Evolutionary conservation across 163 green algal genomes (phyloP).

Genomic region (Chloromonas sp.): DNA sequence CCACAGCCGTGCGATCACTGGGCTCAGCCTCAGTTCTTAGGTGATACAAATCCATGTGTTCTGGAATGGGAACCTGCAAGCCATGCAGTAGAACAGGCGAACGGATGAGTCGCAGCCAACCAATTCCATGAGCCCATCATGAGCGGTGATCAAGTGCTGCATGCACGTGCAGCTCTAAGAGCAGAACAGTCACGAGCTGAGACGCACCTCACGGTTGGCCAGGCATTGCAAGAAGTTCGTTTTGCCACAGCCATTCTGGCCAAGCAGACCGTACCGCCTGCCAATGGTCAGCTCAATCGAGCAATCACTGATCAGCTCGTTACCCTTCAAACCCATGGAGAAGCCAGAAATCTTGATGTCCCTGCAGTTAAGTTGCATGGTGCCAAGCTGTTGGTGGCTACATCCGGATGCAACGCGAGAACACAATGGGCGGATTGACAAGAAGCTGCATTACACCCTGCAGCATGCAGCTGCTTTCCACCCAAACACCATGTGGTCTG

Average conservation of each 20-base stretch:
- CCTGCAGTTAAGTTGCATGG: neutral
- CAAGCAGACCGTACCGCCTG: conserved; percentile 70
- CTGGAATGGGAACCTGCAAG: conserved; percentile 55
- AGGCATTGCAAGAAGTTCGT: conserved; percentile 63
- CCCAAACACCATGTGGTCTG: neutral
- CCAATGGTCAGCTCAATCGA: conserved; percentile 70
- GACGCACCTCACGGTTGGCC: conserved; percentile 42
- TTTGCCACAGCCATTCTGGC: conserved; percentile 78
- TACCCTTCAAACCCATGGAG: conserved; percentile 47
- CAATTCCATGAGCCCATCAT: neutral
- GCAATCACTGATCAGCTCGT: conserved; percentile 61
- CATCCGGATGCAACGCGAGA: neutral
- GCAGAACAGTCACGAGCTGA: neutral
- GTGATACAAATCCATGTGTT: conserved; percentile 67
- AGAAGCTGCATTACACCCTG: neutral
- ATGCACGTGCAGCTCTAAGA: neutral
- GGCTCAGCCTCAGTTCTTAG: conserved; percentile 62
- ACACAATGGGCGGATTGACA: neutral
- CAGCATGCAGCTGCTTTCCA: neutral
- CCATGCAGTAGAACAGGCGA: neutral
- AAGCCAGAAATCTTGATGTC: conserved; percentile 71
- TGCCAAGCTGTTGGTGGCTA: neutral
- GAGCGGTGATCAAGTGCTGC: neutral
- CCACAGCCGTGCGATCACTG: conserved; percentile 48
- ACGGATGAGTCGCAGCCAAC: neutral